phyloP scores from a whole-genome alignment of 1,139 yeast species.

The Candida sanyaensis region DNA sequence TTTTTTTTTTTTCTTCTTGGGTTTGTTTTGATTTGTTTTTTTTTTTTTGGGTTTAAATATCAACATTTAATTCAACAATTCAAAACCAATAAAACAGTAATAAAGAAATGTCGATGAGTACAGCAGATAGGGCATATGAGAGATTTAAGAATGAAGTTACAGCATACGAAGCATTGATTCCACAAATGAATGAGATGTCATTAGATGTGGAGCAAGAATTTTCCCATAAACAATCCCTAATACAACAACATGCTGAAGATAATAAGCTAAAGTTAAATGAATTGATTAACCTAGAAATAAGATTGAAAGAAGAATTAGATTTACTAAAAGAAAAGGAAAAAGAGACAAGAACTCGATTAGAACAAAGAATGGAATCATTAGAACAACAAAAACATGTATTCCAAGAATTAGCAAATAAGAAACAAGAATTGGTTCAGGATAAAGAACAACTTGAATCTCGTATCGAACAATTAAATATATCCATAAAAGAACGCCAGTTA shows the following conservation, averaged over 20 bases:
- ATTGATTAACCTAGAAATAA: conserved; percentile 1
- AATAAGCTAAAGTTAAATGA: conserved; percentile 5
- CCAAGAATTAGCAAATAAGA: conserved; percentile 27
- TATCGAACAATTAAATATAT: conserved; percentile 25
- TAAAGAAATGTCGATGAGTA: background rate
- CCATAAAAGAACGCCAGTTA: conserved; percentile 15
- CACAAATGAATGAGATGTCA: conserved; percentile 10
- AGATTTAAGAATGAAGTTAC: conserved; percentile 6
- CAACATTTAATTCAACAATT: background rate
- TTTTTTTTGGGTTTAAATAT: background rate
- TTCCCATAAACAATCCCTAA: conserved; percentile 7
- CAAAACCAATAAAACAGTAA: background rate
- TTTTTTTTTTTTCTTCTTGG: background rate
- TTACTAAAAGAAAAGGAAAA: conserved; percentile 2
- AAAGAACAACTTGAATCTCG: conserved; percentile 27
- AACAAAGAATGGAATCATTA: conserved; percentile 9
- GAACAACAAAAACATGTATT: conserved; percentile 29
- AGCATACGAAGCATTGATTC: conserved; percentile 9
- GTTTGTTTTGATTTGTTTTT: background rate
- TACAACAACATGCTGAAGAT: conserved; percentile 6
- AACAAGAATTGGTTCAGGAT: conserved; percentile 20
- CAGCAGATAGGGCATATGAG: conserved; percentile 4
- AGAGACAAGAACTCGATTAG: background rate
- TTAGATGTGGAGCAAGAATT: conserved; percentile 8
- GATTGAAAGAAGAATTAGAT: background rate